Evolutionary conservation across 2,329 filamentous ascomycete genomes (phyloP).

Genomic region (Colletotrichum horii): DNA sequence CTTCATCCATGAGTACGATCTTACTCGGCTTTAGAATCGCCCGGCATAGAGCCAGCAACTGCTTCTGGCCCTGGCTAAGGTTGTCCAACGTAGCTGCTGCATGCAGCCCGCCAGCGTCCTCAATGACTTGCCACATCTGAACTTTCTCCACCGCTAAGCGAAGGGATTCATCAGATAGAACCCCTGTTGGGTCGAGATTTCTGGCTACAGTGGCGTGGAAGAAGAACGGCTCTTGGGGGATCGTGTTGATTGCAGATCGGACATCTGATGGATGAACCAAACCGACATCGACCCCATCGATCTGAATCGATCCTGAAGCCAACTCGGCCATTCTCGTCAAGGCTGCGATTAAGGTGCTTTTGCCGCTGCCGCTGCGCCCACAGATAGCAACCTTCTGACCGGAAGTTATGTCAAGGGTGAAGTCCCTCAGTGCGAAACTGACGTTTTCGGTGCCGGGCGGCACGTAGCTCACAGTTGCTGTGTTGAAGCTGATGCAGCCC

Average conservation of each 20-base stretch:
- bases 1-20: background rate
- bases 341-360: background rate
- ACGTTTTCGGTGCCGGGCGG: background rate
- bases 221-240: background rate
- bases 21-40: background rate
- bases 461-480: background rate
- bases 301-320: background rate
- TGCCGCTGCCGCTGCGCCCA: background rate
- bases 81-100: background rate
- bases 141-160: background rate
- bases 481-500: background rate
- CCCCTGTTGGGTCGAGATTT: background rate
- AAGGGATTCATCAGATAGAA: background rate
- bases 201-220: background rate
- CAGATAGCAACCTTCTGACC: background rate
- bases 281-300: background rate
- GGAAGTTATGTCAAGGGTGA: background rate
- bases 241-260: background rate
- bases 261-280: background rate
- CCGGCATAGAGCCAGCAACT: background rate
- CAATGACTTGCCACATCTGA: background rate
- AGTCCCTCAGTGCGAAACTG: background rate
- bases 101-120: background rate
- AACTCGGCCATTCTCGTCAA: background rate
- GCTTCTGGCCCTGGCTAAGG: background rate